Percentiles rank a stretch among this genome's conserved stretches.
Evolutionary conservation across 2,329 filamentous ascomycete species (phyloP).

Genomic region (Penicillium sp.): DNA sequence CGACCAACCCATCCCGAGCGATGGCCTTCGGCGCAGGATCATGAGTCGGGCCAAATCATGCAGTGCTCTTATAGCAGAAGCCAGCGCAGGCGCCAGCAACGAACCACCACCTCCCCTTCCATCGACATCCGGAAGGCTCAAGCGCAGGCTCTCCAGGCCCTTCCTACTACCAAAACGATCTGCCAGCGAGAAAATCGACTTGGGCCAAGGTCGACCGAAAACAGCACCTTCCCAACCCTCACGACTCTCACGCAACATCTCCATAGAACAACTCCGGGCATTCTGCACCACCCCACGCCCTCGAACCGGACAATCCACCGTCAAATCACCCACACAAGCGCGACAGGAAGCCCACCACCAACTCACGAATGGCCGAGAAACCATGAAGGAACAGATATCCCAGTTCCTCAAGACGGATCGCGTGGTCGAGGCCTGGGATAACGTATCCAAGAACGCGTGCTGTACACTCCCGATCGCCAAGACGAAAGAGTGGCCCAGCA

Average conservation of each 20-base stretch:
- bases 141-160: constrained; percentile 27
- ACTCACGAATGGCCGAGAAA: constrained; percentile 21
- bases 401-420: constrained; percentile 37
- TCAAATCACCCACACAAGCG: constrained; percentile 10
- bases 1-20: constrained; percentile 12
- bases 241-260: constrained; percentile 26
- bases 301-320: constrained; percentile 17
- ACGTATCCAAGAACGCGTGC: constrained; percentile 23
- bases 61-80: constrained; percentile 19
- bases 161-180: constrained; percentile 22
- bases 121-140: constrained; percentile 22
- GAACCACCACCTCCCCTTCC: constrained; percentile 8
- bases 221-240: constrained; percentile 29
- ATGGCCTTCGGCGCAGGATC: constrained; percentile 14
- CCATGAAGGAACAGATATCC: constrained; percentile 34
- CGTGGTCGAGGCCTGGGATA: constrained; percentile 36
- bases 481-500: constrained; percentile 30
- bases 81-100: constrained; percentile 4
- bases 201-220: constrained; percentile 22
- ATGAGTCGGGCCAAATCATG: constrained; percentile 27
- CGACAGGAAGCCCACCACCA: constrained; percentile 11
- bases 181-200: constrained; percentile 17
- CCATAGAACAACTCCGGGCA: constrained; percentile 29
- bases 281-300: constrained; percentile 21
- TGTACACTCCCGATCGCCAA: constrained; percentile 14